Evolutionary conservation across 129 eudicot genomes (phyloP), one percentile per base, ranked within the genome.

Genomic region (Chrysanthemum lavandulifolium): DNA sequence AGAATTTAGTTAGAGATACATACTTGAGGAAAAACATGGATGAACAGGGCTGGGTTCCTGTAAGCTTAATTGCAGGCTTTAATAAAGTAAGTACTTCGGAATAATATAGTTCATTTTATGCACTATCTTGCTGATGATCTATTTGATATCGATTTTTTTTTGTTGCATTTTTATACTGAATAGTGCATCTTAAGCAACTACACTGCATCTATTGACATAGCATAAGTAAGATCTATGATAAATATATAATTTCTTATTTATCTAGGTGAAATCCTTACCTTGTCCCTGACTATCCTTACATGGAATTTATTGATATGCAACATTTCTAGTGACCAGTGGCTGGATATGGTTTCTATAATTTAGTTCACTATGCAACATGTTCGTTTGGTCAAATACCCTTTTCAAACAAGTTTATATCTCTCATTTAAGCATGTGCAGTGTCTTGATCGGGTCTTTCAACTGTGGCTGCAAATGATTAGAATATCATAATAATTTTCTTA

Each of bases 11-110:
- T 63, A 88, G 78, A 61, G 96, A 92, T 69, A 77, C 80, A 58
- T 89, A 36, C 78, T 79, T 92, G 85, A 86, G 96, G 50, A 60
- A 74, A 72, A 84, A 86, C 53, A 92, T 92, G 97, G 91, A 89
- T 61, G 82, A 78, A 6, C 82, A 92, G 73, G 97, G 97, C 15
- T 92, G 97, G 97, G 94, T 92, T 77, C 81, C 94, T 51, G 72
- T 92, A 75, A 60, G 69, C 47, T 72, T 86, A 65, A 89, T 92
- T 71, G 97, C 97, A 49, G 76, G 82, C 73, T 89, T 92, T 82
- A 83, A 86, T 54, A 84, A 77, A 74, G 97, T 92, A 72, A 79
- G 92, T 75, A 58, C 58, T 10, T 53, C 18, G 58, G 58, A 14
- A 53, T 16, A 53, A 13, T 14, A 4, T 53, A 53, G 14, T 53